phyloP scores from a whole-genome alignment of 305 asterid genomes.

The Fraxinus xanthoxyloides region DNA sequence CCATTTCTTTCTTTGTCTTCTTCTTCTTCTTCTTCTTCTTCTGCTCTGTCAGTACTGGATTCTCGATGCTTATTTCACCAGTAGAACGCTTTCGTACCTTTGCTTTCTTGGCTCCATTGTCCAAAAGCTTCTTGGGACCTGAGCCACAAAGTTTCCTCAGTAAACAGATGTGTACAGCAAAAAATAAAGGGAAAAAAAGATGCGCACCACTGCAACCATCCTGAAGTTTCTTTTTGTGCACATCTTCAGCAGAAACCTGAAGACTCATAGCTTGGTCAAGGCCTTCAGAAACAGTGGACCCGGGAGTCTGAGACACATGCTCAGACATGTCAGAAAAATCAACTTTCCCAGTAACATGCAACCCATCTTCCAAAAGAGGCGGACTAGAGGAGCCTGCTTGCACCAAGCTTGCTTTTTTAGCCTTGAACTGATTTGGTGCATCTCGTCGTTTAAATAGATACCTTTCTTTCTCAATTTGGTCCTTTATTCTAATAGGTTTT shows the following conservation, averaged over 20 bases:
- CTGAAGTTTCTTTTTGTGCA: background rate
- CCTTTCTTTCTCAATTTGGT: slow-evolving; percentile 67
- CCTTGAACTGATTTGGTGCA: slow-evolving; percentile 42
- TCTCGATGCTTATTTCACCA: slow-evolving; percentile 43
- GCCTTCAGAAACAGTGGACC: slow-evolving; percentile 35
- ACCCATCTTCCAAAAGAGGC: slow-evolving; percentile 39
- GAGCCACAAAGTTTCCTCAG: slow-evolving; percentile 32
- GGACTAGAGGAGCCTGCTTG: slow-evolving; percentile 32
- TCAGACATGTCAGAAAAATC: slow-evolving; percentile 24
- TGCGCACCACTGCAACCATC: background rate
- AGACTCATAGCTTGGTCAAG: slow-evolving; percentile 33
- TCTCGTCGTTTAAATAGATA: slow-evolving; percentile 82
- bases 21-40: slow-evolving; percentile 57
- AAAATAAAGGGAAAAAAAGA: background rate
- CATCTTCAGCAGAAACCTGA: slow-evolving; percentile 17
- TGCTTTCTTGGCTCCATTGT: slow-evolving; percentile 46
- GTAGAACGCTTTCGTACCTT: slow-evolving; percentile 51
- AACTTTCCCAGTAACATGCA: slow-evolving; percentile 33
- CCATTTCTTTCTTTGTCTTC: slow-evolving; percentile 43
- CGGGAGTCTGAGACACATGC: slow-evolving; percentile 29
- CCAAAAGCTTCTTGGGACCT: slow-evolving; percentile 33
- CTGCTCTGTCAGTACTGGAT: slow-evolving; percentile 33
- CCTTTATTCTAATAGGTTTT: slow-evolving; percentile 50
- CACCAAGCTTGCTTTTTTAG: slow-evolving; percentile 40
- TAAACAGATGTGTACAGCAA: background rate